A percentile compares a stretch with the other conserved stretches of the same genome.
Conservation (phyloP, 768 basidiomycete genomes). For the Tephrocybe rancida region DNA sequence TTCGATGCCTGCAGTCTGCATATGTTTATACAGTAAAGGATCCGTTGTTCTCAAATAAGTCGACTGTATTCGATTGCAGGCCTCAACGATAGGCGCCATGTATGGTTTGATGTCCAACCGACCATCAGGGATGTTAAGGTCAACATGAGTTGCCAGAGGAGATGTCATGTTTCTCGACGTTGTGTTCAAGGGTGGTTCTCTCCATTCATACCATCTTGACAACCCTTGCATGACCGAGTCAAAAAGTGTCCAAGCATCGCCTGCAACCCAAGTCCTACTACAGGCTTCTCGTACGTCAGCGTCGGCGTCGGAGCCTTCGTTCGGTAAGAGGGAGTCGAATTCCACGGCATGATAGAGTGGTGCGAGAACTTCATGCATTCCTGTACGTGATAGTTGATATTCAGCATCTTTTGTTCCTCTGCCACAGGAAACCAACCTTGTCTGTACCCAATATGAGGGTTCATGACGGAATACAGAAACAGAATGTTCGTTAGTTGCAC, state of each 20-base stretch:
- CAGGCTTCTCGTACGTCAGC: slow-evolving; percentile 61
- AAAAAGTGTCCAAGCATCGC: slow-evolving; percentile 90
- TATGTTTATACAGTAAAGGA: slow-evolving; percentile 70
- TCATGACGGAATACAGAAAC: slow-evolving; percentile 78
- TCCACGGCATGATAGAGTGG: slow-evolving; percentile 84
- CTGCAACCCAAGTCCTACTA: slow-evolving; percentile 68
- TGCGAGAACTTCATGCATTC: slow-evolving; percentile 97
- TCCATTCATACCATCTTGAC: slow-evolving; percentile 81
- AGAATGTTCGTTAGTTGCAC: slow-evolving; percentile 82
- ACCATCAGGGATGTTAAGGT: slow-evolving; percentile 46
- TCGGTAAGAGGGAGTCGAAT: slow-evolving; percentile 68
- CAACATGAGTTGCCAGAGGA: slow-evolving; percentile 44
- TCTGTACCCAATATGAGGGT: slow-evolving; percentile 87
- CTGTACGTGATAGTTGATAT: slow-evolving; percentile 31
- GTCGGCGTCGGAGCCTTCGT: slow-evolving; percentile 25
- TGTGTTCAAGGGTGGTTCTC: slow-evolving; percentile 36
- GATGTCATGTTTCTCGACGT: slow-evolving; percentile 21
- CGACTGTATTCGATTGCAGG: slow-evolving; percentile 81
- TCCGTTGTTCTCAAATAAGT: slow-evolving; percentile 76
- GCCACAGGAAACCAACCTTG: slow-evolving; percentile 51
- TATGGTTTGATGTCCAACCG: slow-evolving; percentile 62
- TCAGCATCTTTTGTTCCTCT: background rate
- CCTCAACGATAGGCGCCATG: slow-evolving; percentile 81
- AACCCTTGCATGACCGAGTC: slow-evolving; percentile 75
- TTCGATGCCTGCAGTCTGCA: slow-evolving; percentile 85